Evolutionary conservation across 2,329 filamentous ascomycete species (phyloP), one percentile per base, ranked within the genome.

Genomic region (Epichloe sp.): DNA sequence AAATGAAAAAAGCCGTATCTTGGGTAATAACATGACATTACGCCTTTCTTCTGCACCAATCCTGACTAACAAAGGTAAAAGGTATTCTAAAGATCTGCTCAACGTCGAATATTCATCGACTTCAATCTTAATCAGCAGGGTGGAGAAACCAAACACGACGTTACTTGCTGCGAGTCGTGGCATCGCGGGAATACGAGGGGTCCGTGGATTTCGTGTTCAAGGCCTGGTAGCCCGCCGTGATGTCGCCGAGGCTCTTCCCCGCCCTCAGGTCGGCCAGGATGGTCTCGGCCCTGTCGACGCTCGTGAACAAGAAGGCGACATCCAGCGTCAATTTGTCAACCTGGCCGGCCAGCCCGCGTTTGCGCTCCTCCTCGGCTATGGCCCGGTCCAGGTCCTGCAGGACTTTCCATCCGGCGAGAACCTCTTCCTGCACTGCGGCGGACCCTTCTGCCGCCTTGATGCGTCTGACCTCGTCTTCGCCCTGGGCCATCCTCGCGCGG

Each of bases 401-500:
- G 38, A 65, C 60, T 40, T 66, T 62, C 56, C 63, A 68, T 23
- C 63, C 63, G 15, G 63, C 62, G 15, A 63, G 50, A 0, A 58
- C 55, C 53, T 66, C 58, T 53, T 59, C 58, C 44, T 57, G 19
- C 19, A 61, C 4, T 26, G 50, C 49, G 44, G 59, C 8, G 26
- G 26, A 58, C 37, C 58, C 56, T 55, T 63, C 65, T 17, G 66
- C 61, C 8, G 67, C 61, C 54, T 65, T 59, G 0, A 78, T 56
- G 0, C 53, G 57, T 0, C 59, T 50, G 3, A 69, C 48, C 45
- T 79, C 75, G 4, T 72, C 65, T 54, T 75, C 73, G 1, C 78
- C 80, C 59, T 84, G 78, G 0, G 73, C 63, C 26, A 84, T 81
- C 4, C 80, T 72, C 1, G 78, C 78, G 23, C 73, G 71, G 0